These are phyloP conservation scores for Oryza officinalis DNA, from an alignment of 176 grass and related monocot species.

Conservation along the genomic window DNA sequence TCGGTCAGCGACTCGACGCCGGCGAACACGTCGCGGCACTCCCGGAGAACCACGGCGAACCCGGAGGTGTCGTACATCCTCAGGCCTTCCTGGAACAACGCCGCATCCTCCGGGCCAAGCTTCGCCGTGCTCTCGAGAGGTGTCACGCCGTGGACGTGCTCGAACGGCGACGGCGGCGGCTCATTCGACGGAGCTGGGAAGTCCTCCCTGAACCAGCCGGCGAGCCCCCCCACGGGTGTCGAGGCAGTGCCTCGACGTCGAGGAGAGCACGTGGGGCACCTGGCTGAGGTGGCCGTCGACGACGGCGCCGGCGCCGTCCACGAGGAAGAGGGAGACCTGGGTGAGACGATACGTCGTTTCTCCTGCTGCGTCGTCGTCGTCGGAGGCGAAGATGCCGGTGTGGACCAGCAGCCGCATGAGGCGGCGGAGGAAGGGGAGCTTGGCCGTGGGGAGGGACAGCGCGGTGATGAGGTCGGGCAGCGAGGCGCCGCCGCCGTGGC, in stretches of 20 bases:
- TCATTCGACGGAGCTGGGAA: too few species aligned
- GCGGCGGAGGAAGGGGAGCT: constrained; percentile 30
- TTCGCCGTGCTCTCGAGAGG: constrained; percentile 7
- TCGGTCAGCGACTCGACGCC: constrained; percentile 40
- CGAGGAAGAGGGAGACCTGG: constrained; percentile 17
- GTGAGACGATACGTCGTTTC: constrained; percentile 31
- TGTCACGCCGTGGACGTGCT: background rate
- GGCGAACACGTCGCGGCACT: constrained; percentile 26
- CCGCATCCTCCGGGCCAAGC: background rate
- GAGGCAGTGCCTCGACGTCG: background rate
- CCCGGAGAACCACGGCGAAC: background rate
- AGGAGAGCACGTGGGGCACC: background rate
- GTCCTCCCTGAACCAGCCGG: constrained; percentile 41
- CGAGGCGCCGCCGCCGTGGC: constrained; percentile 24
- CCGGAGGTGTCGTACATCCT: background rate
- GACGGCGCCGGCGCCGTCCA: background rate
- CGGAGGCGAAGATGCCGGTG: constrained; percentile 11
- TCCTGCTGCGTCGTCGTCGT: background rate
- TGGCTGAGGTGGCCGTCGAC: background rate
- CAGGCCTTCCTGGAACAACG: constrained; percentile 24
- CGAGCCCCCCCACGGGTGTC: background rate
- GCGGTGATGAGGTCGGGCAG: constrained; percentile 17
- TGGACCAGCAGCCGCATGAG: background rate
- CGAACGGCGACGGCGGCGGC: background rate
- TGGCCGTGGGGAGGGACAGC: constrained; percentile 22